phyloP scores from a whole-genome alignment of 805 yeast species.

The Zygoascus ofunaensis region DNA sequence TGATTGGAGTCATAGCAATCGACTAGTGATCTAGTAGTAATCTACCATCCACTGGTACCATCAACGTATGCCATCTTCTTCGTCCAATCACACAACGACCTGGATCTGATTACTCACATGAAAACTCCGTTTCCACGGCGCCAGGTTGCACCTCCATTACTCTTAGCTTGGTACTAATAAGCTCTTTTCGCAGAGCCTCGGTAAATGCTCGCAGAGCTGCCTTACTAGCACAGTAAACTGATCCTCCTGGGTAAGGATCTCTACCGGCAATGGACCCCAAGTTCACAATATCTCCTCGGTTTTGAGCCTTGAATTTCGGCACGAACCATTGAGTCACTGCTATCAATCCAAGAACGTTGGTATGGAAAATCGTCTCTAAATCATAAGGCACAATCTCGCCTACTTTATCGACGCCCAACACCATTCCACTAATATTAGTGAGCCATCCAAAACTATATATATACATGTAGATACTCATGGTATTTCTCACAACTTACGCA shows the following conservation, averaged over 20 bases:
- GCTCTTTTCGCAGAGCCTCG: constrained; percentile 59
- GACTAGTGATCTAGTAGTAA: too few relatives aligned
- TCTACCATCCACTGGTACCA: too few relatives aligned
- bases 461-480: too few relatives aligned
- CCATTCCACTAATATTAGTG: constrained; percentile 46
- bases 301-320: constrained; percentile 58
- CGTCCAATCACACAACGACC: too few relatives aligned
- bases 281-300: constrained; percentile 53
- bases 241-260: constrained; percentile 62
- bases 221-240: constrained; percentile 63
- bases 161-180: constrained; percentile 59
- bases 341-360: constrained; percentile 82
- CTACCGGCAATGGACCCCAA: constrained; percentile 65
- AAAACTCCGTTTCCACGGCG: constrained; percentile 70
- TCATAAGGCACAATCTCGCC: constrained; percentile 61
- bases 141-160: constrained; percentile 73
- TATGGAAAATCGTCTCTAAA: constrained; percentile 65
- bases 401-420: constrained; percentile 67
- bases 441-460: neutral
- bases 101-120: constrained; percentile 30
- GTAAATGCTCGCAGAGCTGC: constrained; percentile 53
- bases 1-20: too few relatives aligned
- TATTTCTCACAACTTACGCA: constrained; percentile 38
- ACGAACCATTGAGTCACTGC: constrained; percentile 73
- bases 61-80: too few relatives aligned